Conservation (phyloP, 805 yeast genomes). For the Monosporozyma yasuniensis region DNA sequence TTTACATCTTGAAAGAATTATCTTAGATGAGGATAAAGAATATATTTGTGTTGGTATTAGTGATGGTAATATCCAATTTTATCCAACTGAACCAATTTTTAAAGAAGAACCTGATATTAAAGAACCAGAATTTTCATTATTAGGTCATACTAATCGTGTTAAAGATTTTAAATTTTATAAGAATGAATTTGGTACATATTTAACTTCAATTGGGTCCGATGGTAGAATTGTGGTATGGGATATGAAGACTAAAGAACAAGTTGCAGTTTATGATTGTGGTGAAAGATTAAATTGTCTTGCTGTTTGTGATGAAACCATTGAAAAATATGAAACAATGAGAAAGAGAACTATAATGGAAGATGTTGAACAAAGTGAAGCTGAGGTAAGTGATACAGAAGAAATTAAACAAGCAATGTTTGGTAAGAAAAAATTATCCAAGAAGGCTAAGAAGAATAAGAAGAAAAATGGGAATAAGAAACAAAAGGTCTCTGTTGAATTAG, state of each 20-base stretch:
- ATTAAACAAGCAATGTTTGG: slow-evolving; percentile 49
- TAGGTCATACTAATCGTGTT: slow-evolving; percentile 80
- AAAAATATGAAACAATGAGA: slow-evolving; percentile 62
- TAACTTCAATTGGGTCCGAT: slow-evolving; percentile 84
- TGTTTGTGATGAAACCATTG: slow-evolving; percentile 67
- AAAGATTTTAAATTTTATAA: slow-evolving; percentile 61
- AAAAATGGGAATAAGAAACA: slow-evolving; percentile 33
- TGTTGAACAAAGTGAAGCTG: slow-evolving; percentile 63
- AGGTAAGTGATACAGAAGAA: slow-evolving; percentile 59
- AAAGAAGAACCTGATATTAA: slow-evolving; percentile 16
- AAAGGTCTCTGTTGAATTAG: slow-evolving; percentile 49
- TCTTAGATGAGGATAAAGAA: slow-evolving; percentile 37
- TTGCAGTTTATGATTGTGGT: slow-evolving; percentile 84
- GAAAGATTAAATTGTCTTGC: slow-evolving; percentile 86
- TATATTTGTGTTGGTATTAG: slow-evolving; percentile 60
- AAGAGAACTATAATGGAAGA: slow-evolving; percentile 41
- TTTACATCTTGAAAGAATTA: slow-evolving; percentile 55
- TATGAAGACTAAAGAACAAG: slow-evolving; percentile 55
- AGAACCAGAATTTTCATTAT: slow-evolving; percentile 48
- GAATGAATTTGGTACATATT: slow-evolving; percentile 35
- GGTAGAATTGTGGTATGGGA: slow-evolving; percentile 93
- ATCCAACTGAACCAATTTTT: slow-evolving; percentile 33
- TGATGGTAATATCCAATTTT: slow-evolving; percentile 62
- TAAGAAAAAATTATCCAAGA: slow-evolving; percentile 31
- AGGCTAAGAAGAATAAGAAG: slow-evolving; percentile 35